Conservation (phyloP, 192 early-diverging fungal species). For the Chytriomyces sp. region DNA sequence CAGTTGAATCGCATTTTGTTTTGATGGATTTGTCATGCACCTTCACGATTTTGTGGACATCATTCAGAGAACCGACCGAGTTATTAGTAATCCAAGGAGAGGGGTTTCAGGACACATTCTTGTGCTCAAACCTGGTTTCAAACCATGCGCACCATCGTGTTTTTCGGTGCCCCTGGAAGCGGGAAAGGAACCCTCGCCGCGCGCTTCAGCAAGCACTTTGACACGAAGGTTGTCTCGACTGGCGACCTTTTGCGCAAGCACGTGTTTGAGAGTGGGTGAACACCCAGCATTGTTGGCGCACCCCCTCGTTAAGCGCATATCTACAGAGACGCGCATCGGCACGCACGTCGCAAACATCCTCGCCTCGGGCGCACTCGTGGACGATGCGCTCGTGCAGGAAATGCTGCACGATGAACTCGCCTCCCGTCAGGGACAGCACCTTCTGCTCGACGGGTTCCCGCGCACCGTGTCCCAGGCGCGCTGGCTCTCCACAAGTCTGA, state of each 20-base stretch:
- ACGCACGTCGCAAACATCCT: constrained; percentile 48
- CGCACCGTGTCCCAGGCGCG: constrained; percentile 82
- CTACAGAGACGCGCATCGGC: constrained; percentile 52
- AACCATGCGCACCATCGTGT: not conserved
- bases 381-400: constrained; percentile 70
- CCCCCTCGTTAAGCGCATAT: not conserved
- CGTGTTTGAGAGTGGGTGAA: constrained; percentile 66
- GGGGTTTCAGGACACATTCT: too few species aligned
- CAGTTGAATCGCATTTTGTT: constrained; percentile 1
- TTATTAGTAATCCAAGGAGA: too few species aligned
- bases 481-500: constrained; percentile 19
- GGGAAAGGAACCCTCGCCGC: constrained; percentile 92
- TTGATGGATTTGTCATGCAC: too few species aligned
- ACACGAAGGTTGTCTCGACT: constrained; percentile 70
- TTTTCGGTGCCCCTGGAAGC: constrained; percentile 20
- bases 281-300: not conserved
- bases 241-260: constrained; percentile 86
- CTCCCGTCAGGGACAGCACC: constrained; percentile 24
- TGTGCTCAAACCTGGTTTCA: too few species aligned
- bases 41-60: too few species aligned
- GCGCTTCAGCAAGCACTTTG: constrained; percentile 71
- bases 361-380: constrained; percentile 60
- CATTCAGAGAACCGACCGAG: too few species aligned
- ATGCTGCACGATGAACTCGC: constrained; percentile 67
- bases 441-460: constrained; percentile 71